Evolutionary conservation across 2,329 filamentous ascomycete species (phyloP).

Genomic region (Epichloe scottii): DNA sequence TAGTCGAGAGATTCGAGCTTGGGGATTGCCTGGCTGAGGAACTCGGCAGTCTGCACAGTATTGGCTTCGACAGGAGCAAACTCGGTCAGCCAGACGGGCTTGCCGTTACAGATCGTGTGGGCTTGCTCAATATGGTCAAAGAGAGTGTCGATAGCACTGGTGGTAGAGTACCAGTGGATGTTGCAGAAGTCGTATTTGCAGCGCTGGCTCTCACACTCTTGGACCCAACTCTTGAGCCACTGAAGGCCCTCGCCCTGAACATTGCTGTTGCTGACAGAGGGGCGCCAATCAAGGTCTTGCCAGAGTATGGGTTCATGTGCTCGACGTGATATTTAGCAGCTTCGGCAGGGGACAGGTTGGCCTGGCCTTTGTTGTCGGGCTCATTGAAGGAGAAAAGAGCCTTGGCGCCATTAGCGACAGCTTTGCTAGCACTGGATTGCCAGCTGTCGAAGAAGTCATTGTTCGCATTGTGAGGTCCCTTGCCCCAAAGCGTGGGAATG

Average conservation of each 20-base stretch:
- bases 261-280: slow-evolving; percentile 50
- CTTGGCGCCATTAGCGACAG: slow-evolving; percentile 40
- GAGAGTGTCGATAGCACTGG: slow-evolving; percentile 35
- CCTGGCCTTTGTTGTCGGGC: slow-evolving; percentile 48
- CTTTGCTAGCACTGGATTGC: slow-evolving; percentile 34
- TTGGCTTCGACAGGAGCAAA: slow-evolving; percentile 39
- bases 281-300: slow-evolving; percentile 40
- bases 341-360: slow-evolving; percentile 38
- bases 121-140: slow-evolving; percentile 39
- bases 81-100: slow-evolving; percentile 52
- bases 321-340: slow-evolving; percentile 42
- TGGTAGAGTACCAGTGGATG: slow-evolving; percentile 51
- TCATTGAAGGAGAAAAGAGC: slow-evolving; percentile 60
- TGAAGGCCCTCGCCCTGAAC: slow-evolving; percentile 35
- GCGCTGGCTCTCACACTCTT: slow-evolving; percentile 1
- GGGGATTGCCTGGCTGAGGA: slow-evolving; percentile 36
- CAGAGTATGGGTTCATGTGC: slow-evolving; percentile 43
- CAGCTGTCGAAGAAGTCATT: slow-evolving; percentile 32
- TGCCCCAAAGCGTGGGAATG: slow-evolving; percentile 57
- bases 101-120: slow-evolving; percentile 30
- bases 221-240: slow-evolving; percentile 17
- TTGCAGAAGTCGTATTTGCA: slow-evolving; percentile 49
- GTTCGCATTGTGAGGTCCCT: slow-evolving; percentile 12
- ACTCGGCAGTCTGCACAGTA: slow-evolving; percentile 29
- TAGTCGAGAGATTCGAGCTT: slow-evolving; percentile 36